Base-by-base conservation (phyloP, 2,329 filamentous ascomycete genomes). In the Scedosporium boydii region DNA sequence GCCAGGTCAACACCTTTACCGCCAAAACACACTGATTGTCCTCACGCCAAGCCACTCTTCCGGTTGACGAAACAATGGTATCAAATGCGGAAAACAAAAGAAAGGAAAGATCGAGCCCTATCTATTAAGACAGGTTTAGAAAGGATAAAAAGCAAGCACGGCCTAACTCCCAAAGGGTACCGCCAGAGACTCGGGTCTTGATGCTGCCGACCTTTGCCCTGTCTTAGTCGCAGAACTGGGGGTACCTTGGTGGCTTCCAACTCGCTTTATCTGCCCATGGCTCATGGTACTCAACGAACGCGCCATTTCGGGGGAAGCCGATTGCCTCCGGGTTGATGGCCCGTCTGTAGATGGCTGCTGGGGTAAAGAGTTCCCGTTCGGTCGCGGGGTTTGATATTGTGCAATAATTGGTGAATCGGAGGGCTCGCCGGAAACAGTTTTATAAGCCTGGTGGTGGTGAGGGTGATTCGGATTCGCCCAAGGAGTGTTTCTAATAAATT, bases 401-500 rank as follows among this genome's bases (percentile, higher is more conserved):
- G 87, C 9, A 86, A 64, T n/a, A 26, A 48, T 53, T 14, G 21
- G 53, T 9, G 21, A 23, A 16, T 62, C 60, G 9, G 51, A 29
- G 27, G 51, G 29, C 14, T 38, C 10, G 12, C 21, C 53, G 10
- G 53, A 27, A 6, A 27, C 18, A 7, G 38, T 12, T 16, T 58
- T 62, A 38, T 55, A 23, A 21, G 26, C n/a, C 9, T 59, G 61
- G 46, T 62, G 42, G 12, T 57, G 60, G n/a, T 21, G 61, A 82
- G 6, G 87, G 70, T 91, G 88, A 67, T 93, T 90, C 18, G 92
- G 91, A 71, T 96, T 96, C 42, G 92, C 91, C 93, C 93, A 97
- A 1, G 92, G 89, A 4, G 90, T 96, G 67, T 93, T 88, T 70
- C 96, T 90, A 62, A 96, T 82, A 68, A 95, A 96, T 66, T 93